Evolutionary conservation across 345 rosid species (phyloP), one percentile per base, ranked within the genome.

Genomic region (Salix udensis): DNA sequence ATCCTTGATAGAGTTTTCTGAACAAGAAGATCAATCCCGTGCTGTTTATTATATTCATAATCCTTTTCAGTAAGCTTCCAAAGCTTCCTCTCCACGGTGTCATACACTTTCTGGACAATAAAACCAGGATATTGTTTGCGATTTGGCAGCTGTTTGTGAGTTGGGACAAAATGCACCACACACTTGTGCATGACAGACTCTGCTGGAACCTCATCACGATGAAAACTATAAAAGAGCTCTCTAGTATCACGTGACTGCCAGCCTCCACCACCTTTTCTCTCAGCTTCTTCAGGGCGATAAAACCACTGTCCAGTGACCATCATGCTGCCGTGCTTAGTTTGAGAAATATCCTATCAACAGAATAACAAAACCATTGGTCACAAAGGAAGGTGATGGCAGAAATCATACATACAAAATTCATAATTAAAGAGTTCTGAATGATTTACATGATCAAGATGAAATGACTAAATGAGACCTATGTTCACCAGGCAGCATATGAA

Each of bases 181-280:
- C 99, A 96, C 81, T 90, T 92, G 81, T 96, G 98, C 99, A 96
- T 93, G 80, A 93, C 98, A 71, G 99, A 92, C 73, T 92, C 99
- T 6, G 99, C 98, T 4, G 99, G 99, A 71, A 92, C 91, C 80
- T 91, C 97, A 81, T 96, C 98, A 34, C 88, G 94, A 78, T 96
- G 99, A 81, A 93, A 96, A 78, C 99, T 96, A 75, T 96, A 96
- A 77, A 96, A 96, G 60, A 96, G 87, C 77, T 96, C 97, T 53
- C 99, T 80, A 4, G 97, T 91, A 82, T 96, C 98, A 73, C 82
- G 80, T 18, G 92, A 92, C 75, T 84, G 89, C 99, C 99, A 96
- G 78, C 86, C 92, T 76, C 99, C 97, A 42, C 98, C 99, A 7
- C 95, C 98, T 79, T 89, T 96, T 77, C 77, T 89, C 80, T 89